These are phyloP conservation scores for Pseudogymnoascus sp. DNA, from an alignment of 2,329 filamentous ascomycete species.

Conservation along the genomic window DNA sequence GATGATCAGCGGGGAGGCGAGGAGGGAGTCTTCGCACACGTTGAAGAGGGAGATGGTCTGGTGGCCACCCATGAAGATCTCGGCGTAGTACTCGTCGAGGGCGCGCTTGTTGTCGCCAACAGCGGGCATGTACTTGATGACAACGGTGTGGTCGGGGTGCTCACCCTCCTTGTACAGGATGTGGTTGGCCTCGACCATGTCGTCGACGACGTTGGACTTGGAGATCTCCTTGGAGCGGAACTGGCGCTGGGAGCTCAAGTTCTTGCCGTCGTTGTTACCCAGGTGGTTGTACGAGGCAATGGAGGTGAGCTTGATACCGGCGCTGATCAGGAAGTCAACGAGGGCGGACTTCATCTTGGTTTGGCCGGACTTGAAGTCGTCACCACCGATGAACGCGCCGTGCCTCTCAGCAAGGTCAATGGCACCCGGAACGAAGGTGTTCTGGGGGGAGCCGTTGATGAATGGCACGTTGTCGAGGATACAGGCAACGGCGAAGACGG, in stretches of 20 bases:
- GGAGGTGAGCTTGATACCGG: conserved; percentile 96
- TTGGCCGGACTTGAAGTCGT: conserved; percentile 99
- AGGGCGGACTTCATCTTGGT: conserved; percentile 99
- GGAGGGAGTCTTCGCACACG: conserved; percentile 94
- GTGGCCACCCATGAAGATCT: conserved; percentile 98
- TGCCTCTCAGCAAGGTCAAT: conserved; percentile 83
- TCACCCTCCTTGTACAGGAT: conserved; percentile 87
- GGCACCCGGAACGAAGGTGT: conserved; percentile 93
- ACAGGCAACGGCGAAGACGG: conserved; percentile 88
- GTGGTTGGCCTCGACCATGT: conserved; percentile 95
- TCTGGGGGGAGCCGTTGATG: conserved; percentile 98
- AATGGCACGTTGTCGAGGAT: conserved; percentile 87
- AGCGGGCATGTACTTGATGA: conserved; percentile 99
- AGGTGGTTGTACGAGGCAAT: conserved; percentile 99
- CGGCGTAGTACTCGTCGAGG: conserved; percentile 96
- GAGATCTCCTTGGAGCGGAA: conserved; percentile 99
- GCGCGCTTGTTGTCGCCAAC: conserved; percentile 99
- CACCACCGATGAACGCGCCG: conserved; percentile 85
- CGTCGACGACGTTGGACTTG: conserved; percentile 98
- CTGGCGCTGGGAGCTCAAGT: conserved; percentile 92
- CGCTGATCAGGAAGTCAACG: conserved; percentile 96
- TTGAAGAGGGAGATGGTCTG: conserved; percentile 98
- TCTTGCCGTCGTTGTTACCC: conserved; percentile 99
- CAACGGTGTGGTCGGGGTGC: conserved; percentile 95
- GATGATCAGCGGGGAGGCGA: conserved; percentile 94